A percentile compares a stretch with the other conserved stretches of the same genome.
These are phyloP conservation scores for Crithidia bombi DNA, from an alignment of 208 protist genomes.

Conservation along the genomic window DNA sequence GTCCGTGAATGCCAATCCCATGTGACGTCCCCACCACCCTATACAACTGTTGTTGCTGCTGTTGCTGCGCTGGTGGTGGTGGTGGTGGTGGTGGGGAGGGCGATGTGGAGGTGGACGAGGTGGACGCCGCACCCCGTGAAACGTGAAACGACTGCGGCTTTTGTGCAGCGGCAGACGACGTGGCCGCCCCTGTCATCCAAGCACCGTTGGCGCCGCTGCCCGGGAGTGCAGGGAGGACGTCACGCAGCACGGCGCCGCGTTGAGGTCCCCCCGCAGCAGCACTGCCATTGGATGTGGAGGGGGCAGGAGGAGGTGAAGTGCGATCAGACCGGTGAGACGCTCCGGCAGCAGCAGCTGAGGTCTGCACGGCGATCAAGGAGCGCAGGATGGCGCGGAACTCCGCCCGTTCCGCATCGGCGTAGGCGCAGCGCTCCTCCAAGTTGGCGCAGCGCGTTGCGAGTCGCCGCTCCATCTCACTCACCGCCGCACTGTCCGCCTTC, in stretches of 20 bases:
- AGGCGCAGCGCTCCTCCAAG: constrained; percentile 76
- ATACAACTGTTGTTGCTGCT: constrained; percentile 22
- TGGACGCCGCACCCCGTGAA: neutral
- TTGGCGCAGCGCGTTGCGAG: constrained; percentile 61
- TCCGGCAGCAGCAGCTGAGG: neutral
- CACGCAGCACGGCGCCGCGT: constrained; percentile 22
- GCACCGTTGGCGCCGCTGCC: neutral
- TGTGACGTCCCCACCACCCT: constrained; percentile 17
- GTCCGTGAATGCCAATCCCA: constrained; percentile 17
- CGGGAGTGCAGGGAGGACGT: constrained; percentile 15
- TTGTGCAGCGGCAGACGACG: neutral
- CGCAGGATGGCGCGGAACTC: constrained; percentile 71
- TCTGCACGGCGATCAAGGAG: constrained; percentile 41
- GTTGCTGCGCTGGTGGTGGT: neutral
- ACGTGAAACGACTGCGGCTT: neutral
- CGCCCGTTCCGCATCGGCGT: constrained; percentile 72
- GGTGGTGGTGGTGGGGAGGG: neutral
- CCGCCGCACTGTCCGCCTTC: constrained; percentile 64
- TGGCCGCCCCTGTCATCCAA: no score
- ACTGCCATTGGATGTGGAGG: neutral
- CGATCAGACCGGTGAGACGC: neutral
- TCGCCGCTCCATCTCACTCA: constrained; percentile 52
- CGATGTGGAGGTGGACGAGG: neutral
- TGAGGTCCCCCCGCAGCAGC: neutral
- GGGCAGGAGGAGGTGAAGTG: neutral